Percentiles rank a stretch among this genome's conserved stretches.
Conservation (phyloP, 441 rosid genomes). For the Dalechampia spathulata region DNA sequence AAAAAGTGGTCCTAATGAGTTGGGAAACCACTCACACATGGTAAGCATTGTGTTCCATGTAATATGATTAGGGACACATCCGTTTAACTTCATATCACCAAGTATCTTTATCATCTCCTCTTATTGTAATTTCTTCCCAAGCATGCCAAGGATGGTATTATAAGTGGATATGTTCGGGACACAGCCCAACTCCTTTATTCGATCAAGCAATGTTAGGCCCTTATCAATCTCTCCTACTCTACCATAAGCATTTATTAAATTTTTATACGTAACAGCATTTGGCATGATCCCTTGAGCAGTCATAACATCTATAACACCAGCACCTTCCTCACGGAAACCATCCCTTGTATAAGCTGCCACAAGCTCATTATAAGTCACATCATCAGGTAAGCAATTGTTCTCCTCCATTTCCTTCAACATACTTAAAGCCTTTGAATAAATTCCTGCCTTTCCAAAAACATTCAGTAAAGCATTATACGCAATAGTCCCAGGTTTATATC, state of each 20-base stretch:
- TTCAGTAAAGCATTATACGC: slow-evolving; percentile 74
- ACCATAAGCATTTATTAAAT: slow-evolving; percentile 76
- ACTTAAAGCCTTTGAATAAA: slow-evolving; percentile 57
- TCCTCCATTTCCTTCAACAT: slow-evolving; percentile 87
- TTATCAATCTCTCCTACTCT: slow-evolving; percentile 60
- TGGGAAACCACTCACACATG: too few species aligned
- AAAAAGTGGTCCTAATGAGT: too few species aligned
- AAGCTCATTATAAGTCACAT: slow-evolving; percentile 81
- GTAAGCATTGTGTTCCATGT: slow-evolving; percentile 95
- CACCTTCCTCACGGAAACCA: slow-evolving; percentile 74
- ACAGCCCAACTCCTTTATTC: slow-evolving; percentile 70
- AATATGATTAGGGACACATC: slow-evolving; percentile 68
- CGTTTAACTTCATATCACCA: slow-evolving; percentile 64
- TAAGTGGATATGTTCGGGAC: slow-evolving; percentile 78
- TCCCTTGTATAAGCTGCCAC: slow-evolving; percentile 82
- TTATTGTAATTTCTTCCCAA: slow-evolving; percentile 60
- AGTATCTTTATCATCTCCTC: slow-evolving; percentile 72
- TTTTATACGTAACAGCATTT: slow-evolving; percentile 73
- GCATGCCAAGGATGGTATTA: slow-evolving; percentile 71
- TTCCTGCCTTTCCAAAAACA: slow-evolving; percentile 77
- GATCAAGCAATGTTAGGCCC: slow-evolving; percentile 52
- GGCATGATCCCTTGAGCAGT: slow-evolving; percentile 59
- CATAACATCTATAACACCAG: slow-evolving; percentile 64
- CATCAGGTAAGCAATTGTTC: slow-evolving; percentile 52
- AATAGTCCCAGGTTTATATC: slow-evolving; percentile 72